phyloP scores from a whole-genome alignment of 495 filamentous ascomycete species.

The Xylaria castorea region DNA sequence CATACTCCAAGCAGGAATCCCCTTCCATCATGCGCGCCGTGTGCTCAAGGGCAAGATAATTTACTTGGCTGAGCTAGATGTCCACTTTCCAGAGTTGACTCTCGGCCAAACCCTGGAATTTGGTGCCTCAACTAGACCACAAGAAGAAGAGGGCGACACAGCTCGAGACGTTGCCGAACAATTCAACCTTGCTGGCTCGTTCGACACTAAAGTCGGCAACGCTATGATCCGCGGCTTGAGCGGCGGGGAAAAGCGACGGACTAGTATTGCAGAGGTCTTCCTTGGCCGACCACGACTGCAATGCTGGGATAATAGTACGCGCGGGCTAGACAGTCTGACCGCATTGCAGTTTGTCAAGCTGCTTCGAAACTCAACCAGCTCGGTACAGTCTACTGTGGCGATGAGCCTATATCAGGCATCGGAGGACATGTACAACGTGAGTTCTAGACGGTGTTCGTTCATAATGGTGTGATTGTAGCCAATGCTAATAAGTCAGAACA shows the following conservation, averaged over 20 bases:
- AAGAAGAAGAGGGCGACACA: too few species aligned
- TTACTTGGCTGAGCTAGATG: neutral
- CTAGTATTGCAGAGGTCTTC: constrained; percentile 59
- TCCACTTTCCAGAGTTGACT: neutral
- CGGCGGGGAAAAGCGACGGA: constrained; percentile 65
- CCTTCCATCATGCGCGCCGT: too few species aligned
- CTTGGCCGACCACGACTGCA: constrained; percentile 47
- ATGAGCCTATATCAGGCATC: constrained; percentile 75
- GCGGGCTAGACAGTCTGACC: constrained; percentile 56
- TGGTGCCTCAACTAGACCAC: too few species aligned
- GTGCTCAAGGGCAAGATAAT: too few species aligned
- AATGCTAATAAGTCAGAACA: too few species aligned
- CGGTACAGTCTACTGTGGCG: constrained; percentile 60
- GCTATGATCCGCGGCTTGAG: constrained; percentile 78
- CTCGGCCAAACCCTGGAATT: constrained; percentile 60
- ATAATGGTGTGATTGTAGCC: too few species aligned
- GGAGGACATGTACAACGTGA: constrained; percentile 57
- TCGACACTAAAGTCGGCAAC: constrained; percentile 84
- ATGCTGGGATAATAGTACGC: constrained; percentile 59
- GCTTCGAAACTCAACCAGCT: constrained; percentile 60
- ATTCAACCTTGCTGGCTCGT: constrained; percentile 69
- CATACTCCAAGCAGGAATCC: too few species aligned
- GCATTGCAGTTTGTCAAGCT: constrained; percentile 56
- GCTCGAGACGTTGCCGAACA: too few species aligned
- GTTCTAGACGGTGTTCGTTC: too few species aligned